Evolutionary conservation across 257 asterid species (phyloP), one percentile per base, ranked within the genome.

Genomic region (Cinchona pubescens): DNA sequence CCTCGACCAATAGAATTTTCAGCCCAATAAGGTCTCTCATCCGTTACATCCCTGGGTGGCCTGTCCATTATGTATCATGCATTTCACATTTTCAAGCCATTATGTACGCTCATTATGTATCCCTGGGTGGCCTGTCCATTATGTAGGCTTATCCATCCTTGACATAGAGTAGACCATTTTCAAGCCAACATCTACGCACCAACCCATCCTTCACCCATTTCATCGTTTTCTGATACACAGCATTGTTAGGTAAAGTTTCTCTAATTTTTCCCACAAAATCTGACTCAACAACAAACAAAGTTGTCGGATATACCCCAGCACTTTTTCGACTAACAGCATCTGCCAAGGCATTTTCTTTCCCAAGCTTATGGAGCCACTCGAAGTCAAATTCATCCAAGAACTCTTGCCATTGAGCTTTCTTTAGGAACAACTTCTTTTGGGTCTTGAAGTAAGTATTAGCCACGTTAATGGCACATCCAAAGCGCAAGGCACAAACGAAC

Each of bases 301-400:
- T 12, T 23, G 29, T 9, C 7, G 55, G 11, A 2, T 35, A 29
- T 15, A 18, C 11, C 16, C 19, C 19, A 0, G 32, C 68, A 0
- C 14, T 0, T 18, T 71, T 76, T 3, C 42, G 1, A 3, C 78
- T 80, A 0, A 80, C 3, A 0, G 80, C 75, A 71, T 80, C 38
- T 0, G 18, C 59, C 0, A 75, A 40, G 0, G 10, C 14, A 30
- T 80, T 80, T 1, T 70, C 43, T 6, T 23, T 40, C 0, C 58
- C 56, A 0, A 3, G 59, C 29, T n/a, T 7, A 25, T 76, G 75
- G 1, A 80, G 11, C 78, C 49, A 53, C 2, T 53, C 45, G 37
- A 80, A 80, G 18, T 65, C 25, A 7, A 53, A 76, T 11, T 80
- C 45, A 0, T 42, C 67, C 4, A 80, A 3, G 11, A 65, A 76